Evolutionary conservation across 805 yeast species (phyloP), one percentile per base, ranked within the genome.

Genomic region (Yarrowia sp.): DNA sequence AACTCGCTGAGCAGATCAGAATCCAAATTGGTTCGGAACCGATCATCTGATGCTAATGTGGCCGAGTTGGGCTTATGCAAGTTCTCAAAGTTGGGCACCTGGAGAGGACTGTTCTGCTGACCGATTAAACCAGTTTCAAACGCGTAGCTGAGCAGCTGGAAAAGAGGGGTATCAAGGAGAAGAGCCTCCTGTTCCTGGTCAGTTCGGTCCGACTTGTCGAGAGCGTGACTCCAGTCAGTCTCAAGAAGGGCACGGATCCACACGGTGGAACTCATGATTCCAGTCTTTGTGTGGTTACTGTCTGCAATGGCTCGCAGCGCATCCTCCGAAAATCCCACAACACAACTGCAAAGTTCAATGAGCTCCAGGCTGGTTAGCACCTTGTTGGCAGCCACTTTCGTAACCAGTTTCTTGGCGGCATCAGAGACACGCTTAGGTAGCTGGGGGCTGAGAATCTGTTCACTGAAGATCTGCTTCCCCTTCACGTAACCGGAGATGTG

Each of bases 241-340:
- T 30, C 21, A 10, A 58, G 51, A 14, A 58, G 49, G 10, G 40
- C 28, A 4, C 63, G 51, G 10, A 41, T 14, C 63, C 63, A 58
- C 30, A 58, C 51, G 1, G 51, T 43, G 32, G 51, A 19, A 22
- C 41, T 32, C 41, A 58, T 46, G 52, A 59, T 32, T 1, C 32
- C 21, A 3, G 61, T 30, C 14, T 28, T 28, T 4, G 59, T 14
- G 17, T 22, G 10, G 30, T 62, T 62, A n/a, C 30, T 16, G 21
- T 38, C 36, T 1, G 64, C 10, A 19, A 35, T 11, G 35, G 63
- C 62, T 43, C 19, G 30, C 33, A 52, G 62, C 10, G 64, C 59
- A 3, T 51, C 46, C 24, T 11, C 21, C 4, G 6, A 9, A n/a
- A 41, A 58, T 9, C 61, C 61, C 2, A 11, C 4, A 11, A 54